These are phyloP conservation scores for Lonicera japonica DNA, from an alignment of 129 eudicot species.

Conservation along the genomic window DNA sequence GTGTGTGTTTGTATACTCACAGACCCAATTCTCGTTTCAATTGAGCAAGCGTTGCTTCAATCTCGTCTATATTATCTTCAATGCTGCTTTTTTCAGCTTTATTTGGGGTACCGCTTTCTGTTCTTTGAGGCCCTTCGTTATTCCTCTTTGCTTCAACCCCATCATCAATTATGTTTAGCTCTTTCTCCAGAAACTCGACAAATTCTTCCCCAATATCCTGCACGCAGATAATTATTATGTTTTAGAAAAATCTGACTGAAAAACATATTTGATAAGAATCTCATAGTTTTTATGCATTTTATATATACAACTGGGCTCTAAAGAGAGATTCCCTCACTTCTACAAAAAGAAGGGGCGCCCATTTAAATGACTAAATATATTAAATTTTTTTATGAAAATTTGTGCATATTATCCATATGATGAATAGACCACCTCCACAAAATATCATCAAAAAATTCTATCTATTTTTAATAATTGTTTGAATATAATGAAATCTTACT, in stretches of 20 bases:
- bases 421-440: no score
- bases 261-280: no score
- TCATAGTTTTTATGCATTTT: no score
- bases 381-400: no score
- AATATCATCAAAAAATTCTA: no score
- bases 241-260: background rate
- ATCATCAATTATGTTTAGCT: conserved; percentile 60
- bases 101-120: conserved; percentile 21
- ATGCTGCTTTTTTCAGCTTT: conserved; percentile 32
- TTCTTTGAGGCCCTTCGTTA: conserved; percentile 19
- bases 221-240: conserved; percentile 4
- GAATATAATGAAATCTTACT: conserved; percentile 29
- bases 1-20: conserved; percentile 16
- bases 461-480: no score
- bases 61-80: conserved; percentile 71
- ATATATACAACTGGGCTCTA: no score
- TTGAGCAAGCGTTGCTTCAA: conserved; percentile 91
- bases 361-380: no score
- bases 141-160: conserved; percentile 27
- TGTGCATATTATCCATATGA: no score
- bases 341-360: no score
- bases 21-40: conserved; percentile 83
- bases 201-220: conserved; percentile 97
- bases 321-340: no score
- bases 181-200: conserved; percentile 95